Conservation (phyloP, 1,139 yeast species). For the Debaryomyces singareniensis region DNA sequence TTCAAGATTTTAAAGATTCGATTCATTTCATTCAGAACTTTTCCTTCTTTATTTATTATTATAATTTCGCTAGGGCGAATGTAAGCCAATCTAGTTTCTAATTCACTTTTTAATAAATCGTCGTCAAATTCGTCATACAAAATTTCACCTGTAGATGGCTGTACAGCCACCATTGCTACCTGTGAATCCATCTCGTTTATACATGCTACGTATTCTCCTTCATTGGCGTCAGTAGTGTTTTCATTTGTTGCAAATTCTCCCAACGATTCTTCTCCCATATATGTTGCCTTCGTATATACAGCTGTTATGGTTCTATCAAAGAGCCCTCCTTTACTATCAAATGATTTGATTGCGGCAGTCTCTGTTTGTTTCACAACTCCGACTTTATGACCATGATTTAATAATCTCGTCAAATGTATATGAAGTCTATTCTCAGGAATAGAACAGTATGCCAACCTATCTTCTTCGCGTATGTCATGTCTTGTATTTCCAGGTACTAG, state of each 20-base stretch:
- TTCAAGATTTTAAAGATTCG: constrained; percentile 13
- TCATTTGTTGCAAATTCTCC: constrained; percentile 10
- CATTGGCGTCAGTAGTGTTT: constrained; percentile 14
- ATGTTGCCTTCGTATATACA: constrained; percentile 81
- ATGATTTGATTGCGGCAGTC: constrained; percentile 60
- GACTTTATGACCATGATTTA: constrained; percentile 63
- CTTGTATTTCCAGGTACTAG: constrained; percentile 53
- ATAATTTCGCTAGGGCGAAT: constrained; percentile 70
- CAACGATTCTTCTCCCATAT: constrained; percentile 52
- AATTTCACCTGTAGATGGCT: constrained; percentile 74
- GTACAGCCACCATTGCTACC: constrained; percentile 57
- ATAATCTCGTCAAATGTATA: constrained; percentile 62
- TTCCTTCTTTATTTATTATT: constrained; percentile 30
- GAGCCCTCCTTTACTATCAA: constrained; percentile 42
- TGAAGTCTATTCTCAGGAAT: constrained; percentile 75
- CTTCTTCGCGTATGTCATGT: constrained; percentile 44
- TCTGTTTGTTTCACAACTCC: constrained; percentile 87
- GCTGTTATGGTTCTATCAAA: constrained; percentile 66
- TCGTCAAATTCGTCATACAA: constrained; percentile 64
- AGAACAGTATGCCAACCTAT: constrained; percentile 74
- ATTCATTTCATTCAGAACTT: constrained; percentile 23
- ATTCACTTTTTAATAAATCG: constrained; percentile 43
- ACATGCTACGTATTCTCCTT: constrained; percentile 25
- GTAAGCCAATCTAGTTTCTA: constrained; percentile 70
- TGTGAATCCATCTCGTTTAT: constrained; percentile 12